Percentiles rank a stretch among this genome's conserved stretches.
These are phyloP conservation scores for Venturia effusa DNA, from an alignment of 2,329 filamentous ascomycete species.

Conservation along the genomic window DNA sequence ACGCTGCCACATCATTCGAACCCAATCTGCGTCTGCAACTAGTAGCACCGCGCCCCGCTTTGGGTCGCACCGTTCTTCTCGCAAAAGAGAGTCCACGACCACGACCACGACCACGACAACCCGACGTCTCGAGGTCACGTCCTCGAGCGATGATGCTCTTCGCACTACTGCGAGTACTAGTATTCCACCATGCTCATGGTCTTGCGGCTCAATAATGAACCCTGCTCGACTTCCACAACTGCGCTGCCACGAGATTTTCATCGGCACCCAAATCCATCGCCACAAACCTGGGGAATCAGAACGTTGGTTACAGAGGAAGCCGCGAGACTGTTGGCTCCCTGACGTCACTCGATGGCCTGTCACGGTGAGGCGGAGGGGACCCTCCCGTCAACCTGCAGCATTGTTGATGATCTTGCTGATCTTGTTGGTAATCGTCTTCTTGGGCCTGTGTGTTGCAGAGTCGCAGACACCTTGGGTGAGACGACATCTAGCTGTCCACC, in stretches of 20 bases:
- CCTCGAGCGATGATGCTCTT: too few species aligned
- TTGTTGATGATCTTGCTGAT: neutral
- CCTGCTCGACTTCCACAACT: neutral
- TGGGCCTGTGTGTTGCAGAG: neutral
- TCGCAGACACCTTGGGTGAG: too few species aligned
- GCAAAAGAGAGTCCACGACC: too few species aligned
- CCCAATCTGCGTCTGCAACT: neutral
- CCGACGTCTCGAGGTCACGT: too few species aligned
- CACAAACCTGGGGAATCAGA: neutral
- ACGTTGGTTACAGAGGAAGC: too few species aligned
- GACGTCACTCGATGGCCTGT: neutral
- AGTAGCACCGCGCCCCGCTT: neutral
- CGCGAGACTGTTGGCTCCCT: neutral
- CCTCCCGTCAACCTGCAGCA: neutral
- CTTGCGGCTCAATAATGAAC: neutral
- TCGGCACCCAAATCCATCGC: neutral
- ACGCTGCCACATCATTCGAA: neutral
- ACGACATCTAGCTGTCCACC: neutral
- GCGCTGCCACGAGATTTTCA: neutral
- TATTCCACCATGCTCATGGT: too few species aligned
- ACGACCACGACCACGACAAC: too few species aligned
- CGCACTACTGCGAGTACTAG: neutral
- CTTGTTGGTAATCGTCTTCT: neutral
- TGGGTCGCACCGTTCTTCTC: too few species aligned
- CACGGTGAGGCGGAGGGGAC: neutral